Evolutionary conservation across 2,329 filamentous ascomycete species (phyloP), one percentile per base, ranked within the genome.

Genomic region (Phaeosphaeria sp.): DNA sequence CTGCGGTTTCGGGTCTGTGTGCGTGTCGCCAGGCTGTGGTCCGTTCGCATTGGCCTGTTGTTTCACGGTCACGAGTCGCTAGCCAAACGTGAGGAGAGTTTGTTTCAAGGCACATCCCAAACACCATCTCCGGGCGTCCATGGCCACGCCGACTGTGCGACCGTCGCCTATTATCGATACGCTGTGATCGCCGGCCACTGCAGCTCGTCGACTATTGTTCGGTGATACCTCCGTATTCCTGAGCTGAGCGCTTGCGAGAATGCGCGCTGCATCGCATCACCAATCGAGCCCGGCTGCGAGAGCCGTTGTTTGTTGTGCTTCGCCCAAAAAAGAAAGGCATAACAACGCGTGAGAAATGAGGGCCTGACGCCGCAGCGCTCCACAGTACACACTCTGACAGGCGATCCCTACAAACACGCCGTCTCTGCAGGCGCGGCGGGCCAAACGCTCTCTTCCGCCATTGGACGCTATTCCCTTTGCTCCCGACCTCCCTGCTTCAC

Each of bases 331-430:
- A 60, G 61, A 54, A 59, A 62, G 22, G 51, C 56, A 73, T 13
- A 76, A 77, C 73, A 75, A 76, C 72, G 73, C 74, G 73, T 69
- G 56, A 63, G 71, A 76, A 74, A 76, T 75, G 72, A 71, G 22
- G 42, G 18, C 42, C 21, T 21, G 17, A 20, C 42, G 42, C 42
- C 18, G 42, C 42, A 21, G 30, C 5, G 30, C 30, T 36, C 30
- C 30, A 36, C 30, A 36, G 15, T n/a, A 61, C 53, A 67, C 59
- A 63, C 55, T 58, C 61, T 68, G 66, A 66, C 73, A 69, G 69
- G 65, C 60, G 59, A 63, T 61, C 72, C 71, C 55, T 66, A 65
- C 57, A 60, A 56, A 60, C 50, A 61, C 61, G 63, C 64, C 60
- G 57, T 60, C 55, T 48, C 51, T 60, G 59, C 56, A 59, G 60